Evolutionary conservation across 306 rosid genomes (phyloP).

Genomic region (Pueraria montana): DNA sequence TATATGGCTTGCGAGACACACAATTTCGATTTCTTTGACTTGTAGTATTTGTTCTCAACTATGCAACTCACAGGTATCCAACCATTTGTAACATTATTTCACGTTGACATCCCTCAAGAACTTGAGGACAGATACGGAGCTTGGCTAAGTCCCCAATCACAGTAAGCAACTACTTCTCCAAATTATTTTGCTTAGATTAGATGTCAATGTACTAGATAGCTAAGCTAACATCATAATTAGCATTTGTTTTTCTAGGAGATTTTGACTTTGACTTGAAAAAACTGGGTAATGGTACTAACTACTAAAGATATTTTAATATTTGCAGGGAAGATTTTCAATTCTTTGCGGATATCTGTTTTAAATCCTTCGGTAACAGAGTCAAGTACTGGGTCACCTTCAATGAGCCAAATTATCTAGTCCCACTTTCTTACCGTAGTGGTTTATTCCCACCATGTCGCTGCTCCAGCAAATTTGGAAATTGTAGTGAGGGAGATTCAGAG

Average conservation of each 20-base stretch:
- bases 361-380: constrained; percentile 66
- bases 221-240: no score
- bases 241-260: not conserved
- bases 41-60: not conserved
- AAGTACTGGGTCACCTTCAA: constrained; percentile 70
- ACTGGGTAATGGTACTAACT: not conserved
- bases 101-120: constrained; percentile 60
- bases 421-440: constrained; percentile 42
- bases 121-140: constrained; percentile 55
- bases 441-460: constrained; percentile 47
- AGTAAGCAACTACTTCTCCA: constrained; percentile 36
- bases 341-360: constrained; percentile 57
- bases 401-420: constrained; percentile 55
- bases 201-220: no score
- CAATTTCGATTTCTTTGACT: constrained; percentile 16
- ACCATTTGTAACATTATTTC: constrained; percentile 63
- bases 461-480: constrained; percentile 65
- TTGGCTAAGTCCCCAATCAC: constrained; percentile 61
- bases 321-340: constrained; percentile 60
- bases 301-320: constrained; percentile 28
- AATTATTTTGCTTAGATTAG: not conserved
- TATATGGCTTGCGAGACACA: constrained; percentile 8
- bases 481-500: constrained; percentile 67
- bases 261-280: constrained; percentile 4
- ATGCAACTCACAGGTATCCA: constrained; percentile 52